These are phyloP conservation scores for Russula emetica DNA, from an alignment of 768 basidiomycete species.

Conservation along the genomic window DNA sequence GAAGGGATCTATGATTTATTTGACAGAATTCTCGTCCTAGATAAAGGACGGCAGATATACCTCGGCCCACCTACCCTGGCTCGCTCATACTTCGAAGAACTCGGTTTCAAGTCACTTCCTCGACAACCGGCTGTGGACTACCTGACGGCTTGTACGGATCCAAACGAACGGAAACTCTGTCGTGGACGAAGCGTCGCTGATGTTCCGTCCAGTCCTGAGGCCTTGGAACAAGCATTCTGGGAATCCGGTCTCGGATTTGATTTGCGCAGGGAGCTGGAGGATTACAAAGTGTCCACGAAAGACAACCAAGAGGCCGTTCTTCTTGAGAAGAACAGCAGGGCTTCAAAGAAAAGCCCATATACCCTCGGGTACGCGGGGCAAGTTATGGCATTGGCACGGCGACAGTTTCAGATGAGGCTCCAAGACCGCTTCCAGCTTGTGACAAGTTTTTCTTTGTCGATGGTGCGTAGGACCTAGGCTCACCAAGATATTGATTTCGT, in stretches of 20 bases:
- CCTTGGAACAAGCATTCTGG: slow-evolving; percentile 59
- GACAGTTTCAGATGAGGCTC: slow-evolving; percentile 68
- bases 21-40: slow-evolving; percentile 83
- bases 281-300: slow-evolving; percentile 54
- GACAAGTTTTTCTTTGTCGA: slow-evolving; percentile 62
- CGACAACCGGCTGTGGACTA: slow-evolving; percentile 86
- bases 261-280: slow-evolving; percentile 44
- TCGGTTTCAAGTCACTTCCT: slow-evolving; percentile 71
- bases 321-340: slow-evolving; percentile 73
- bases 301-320: slow-evolving; percentile 68
- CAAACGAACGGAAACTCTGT: slow-evolving; percentile 75
- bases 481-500: neutral
- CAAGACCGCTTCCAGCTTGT: slow-evolving; percentile 77
- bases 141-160: slow-evolving; percentile 74
- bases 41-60: slow-evolving; percentile 77
- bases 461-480: slow-evolving; percentile 47
- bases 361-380: slow-evolving; percentile 76
- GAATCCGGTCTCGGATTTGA: slow-evolving; percentile 43
- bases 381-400: slow-evolving; percentile 59
- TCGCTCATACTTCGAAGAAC: slow-evolving; percentile 67
- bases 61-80: slow-evolving; percentile 72
- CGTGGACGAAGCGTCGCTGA: slow-evolving; percentile 51
- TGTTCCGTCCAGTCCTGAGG: slow-evolving; percentile 63
- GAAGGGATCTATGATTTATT: slow-evolving; percentile 74
- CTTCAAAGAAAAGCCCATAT: slow-evolving; percentile 75